Base-by-base conservation (phyloP, 805 yeast species). In the Metschnikowia lachancei region DNA sequence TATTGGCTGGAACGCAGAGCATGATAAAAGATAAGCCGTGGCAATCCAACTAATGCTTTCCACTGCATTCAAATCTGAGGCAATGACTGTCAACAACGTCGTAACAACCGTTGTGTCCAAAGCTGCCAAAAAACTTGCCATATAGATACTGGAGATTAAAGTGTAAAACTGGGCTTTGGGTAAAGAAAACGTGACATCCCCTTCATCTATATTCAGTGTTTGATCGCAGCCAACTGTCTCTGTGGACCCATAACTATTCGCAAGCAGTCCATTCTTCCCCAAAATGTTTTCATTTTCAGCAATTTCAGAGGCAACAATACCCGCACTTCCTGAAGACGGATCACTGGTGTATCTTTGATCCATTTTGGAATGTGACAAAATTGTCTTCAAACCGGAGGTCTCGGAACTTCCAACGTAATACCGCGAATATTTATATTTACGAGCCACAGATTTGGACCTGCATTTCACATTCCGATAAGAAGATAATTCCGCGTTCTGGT, bases 11-110 rank as follows among this genome's bases (percentile, higher is more conserved):
- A 83, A 82, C 2, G 87, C 85, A 0, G 90, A 81, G 36, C 83
- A 78, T 1, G 89, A 78, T 36, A 85, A 65, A 36, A 85, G 64
- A 55, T 85, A 85, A 0, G 87, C 77, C 0, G 88, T 81, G 2
- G 87, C 90, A 19, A 85, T 81, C 88, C 89, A 84, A 13, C 88
- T 76, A 22, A 83, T 74, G 51, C 77, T 77, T 3, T 81, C 80
- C 36, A 83, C 68, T 0, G 82, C 83, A 52, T 83, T 67, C 56
- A 85, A 75, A 54, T 84, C 89, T 1, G 87, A 80, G 1, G 89
- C 87, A 45, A 85, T 83, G 24, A 77, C 76, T 1, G 86, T 72
- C 55, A 83, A 65, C 22, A 83, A 64, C 0, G 90, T 83, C 0
- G 89, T 76, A 14, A 85, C 83, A 20, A 85, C 77, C 0, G 91